Evolutionary conservation across 139 green algal genomes (phyloP), one percentile per base, ranked within the genome.

Genomic region (Dunaliella primolecta): DNA sequence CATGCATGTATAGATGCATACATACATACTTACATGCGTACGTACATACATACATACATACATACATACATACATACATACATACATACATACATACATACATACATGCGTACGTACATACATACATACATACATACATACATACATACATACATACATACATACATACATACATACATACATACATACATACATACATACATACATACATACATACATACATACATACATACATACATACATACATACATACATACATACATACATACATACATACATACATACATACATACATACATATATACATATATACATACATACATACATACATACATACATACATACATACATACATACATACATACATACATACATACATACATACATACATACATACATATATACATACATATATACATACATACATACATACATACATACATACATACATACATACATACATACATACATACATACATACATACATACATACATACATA

Each of bases 131-230:
- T 55, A 3, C 3, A 82, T 34, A 55, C 21, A 56, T 55, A 55
- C 27, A 82, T 55, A 55, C 27, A 64, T 34, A 7, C 27, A 82
- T 55, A 55, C 27, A 82, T 55, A 7, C 75, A 46, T 36, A 75
- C 24, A 77, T 75, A 36, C 20, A 75, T n/a, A 31, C 20, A 77
- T 75, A 11, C 21, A 57, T 78, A 20, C 7, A 79, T 78, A 56
- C 3, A 85, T 64, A 56, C 46, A 85, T 64, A 15, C 15, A 64
- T 82, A 25, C 27, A 82, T 82, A 25, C 27, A 38, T 82, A 25
- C 27, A 82, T 82, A 25, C 27, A 38, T 70, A 21, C 27, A 31
- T 70, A 7, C 21, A 78, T 33, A 20, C 72, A 64, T 64, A 15
- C 15, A 64, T 64, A 15, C 15, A 64, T 64, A 15, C 15, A 64